Conservation (phyloP, 2,329 filamentous ascomycete genomes). For the Ophiocordyceps camponoti-leonardi region DNA sequence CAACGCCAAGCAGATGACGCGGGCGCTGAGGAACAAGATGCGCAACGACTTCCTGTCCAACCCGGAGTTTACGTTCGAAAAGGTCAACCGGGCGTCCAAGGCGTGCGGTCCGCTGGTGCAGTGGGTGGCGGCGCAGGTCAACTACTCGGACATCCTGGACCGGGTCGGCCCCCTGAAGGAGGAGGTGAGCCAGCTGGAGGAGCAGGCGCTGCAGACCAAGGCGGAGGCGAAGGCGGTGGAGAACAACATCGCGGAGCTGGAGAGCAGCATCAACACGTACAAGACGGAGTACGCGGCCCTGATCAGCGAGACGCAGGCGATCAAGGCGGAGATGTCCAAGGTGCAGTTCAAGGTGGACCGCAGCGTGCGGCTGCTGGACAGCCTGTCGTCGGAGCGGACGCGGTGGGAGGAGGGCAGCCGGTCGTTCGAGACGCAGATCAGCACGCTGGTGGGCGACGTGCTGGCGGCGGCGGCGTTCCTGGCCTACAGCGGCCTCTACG, state of each 20-base stretch:
- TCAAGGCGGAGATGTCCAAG: slow-evolving; percentile 90
- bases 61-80: slow-evolving; percentile 90
- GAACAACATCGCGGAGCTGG: slow-evolving; percentile 67
- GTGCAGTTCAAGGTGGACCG: slow-evolving; percentile 97
- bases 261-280: slow-evolving; percentile 84
- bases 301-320: slow-evolving; percentile 92
- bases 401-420: slow-evolving; percentile 96
- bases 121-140: slow-evolving; percentile 93
- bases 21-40: slow-evolving; percentile 68
- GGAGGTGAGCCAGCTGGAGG: slow-evolving; percentile 75
- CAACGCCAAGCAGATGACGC: slow-evolving; percentile 91
- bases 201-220: slow-evolving; percentile 79
- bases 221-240: slow-evolving; percentile 85
- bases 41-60: slow-evolving; percentile 80
- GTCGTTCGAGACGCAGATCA: slow-evolving; percentile 95
- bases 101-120: slow-evolving; percentile 93
- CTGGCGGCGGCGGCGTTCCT: slow-evolving; percentile 93
- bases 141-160: slow-evolving; percentile 93
- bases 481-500: slow-evolving; percentile 90
- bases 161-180: slow-evolving; percentile 82
- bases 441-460: slow-evolving; percentile 88
- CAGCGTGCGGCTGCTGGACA: slow-evolving; percentile 85
- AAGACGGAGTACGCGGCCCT: slow-evolving; percentile 91
- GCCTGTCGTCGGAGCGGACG: slow-evolving; percentile 78
- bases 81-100: slow-evolving; percentile 89